Evolutionary conservation across 2,329 filamentous ascomycete species (phyloP), one percentile per base, ranked within the genome.

Genomic region (Aspergillus pseudoglaucus): DNA sequence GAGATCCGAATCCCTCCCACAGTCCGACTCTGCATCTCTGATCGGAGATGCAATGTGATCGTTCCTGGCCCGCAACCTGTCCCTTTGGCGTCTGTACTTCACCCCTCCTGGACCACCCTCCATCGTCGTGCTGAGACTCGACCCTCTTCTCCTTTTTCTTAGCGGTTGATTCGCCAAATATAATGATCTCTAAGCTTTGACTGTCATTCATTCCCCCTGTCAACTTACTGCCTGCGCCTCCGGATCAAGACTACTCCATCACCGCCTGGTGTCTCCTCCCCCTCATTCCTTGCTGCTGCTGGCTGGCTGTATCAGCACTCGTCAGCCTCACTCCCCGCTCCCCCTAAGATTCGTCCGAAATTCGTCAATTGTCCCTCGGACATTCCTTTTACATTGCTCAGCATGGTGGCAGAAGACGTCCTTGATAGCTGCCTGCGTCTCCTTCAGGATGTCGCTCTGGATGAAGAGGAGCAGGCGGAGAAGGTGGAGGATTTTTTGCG

Each of bases 401-500:
- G 53, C 65, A 96, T 97, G 91, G 84, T 95, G 53, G 88, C 90
- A 60, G 91, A 97, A 76, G 84, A 90, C 59, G 83, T 91, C 47
- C 95, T 94, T 75, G 90, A 96, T 60, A 81, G 93, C 62, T 95
- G 90, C 69, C 82, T 94, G 66, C 88, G 89, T 45, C 81, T 96
- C 64, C 80, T 98, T 55, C 84, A 93, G 73, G 85, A 96, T 71
- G 74, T 82, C 49, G 77, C 79, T 47, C 77, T 95, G 52, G 88
- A 95, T 60, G 93, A 97, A 54, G 93, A 98, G 71, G 91, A 96
- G 64, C 95, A 93, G 76, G 91, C 88, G 43, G 91, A 97, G 70
- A 87, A 82, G 71, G 77, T 96, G 46, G 90, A 96, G 72, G 87
- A 90, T 56, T 77, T 96, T 46, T 77, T 97, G 60, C 85, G 83